Conservation (phyloP, 306 rosid species). For the Prunus kanzakura region DNA sequence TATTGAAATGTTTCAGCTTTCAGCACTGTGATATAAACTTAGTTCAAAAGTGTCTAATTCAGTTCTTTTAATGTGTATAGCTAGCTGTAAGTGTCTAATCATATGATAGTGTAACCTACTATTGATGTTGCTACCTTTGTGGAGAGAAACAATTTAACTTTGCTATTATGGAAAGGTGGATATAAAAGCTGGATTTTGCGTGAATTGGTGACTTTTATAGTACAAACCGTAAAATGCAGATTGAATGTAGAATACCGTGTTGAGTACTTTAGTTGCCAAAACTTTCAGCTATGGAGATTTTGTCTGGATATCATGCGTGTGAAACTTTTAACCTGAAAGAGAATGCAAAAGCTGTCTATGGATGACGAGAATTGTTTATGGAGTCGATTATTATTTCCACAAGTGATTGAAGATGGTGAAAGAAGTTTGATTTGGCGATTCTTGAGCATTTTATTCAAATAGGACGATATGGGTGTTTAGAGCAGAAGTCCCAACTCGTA, state of each 20-base stretch:
- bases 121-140: not conserved
- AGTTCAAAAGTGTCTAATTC: constrained; percentile 12
- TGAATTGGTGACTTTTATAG: not conserved
- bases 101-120: constrained; percentile 11
- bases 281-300: constrained; percentile 10
- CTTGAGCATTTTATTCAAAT: not conserved
- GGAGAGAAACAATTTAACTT: not conserved
- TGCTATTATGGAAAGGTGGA: not conserved
- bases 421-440: not conserved
- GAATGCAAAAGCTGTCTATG: not conserved
- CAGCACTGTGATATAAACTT: not conserved
- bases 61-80: constrained; percentile 20
- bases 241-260: not conserved
- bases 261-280: not conserved
- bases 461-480: constrained; percentile 6
- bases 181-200: not conserved
- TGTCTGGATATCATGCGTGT: constrained; percentile 12
- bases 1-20: not conserved
- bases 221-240: not conserved
- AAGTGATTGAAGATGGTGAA: not conserved
- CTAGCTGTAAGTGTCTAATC: not conserved
- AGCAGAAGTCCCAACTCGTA: constrained; percentile 16
- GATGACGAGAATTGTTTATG: not conserved
- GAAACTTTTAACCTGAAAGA: constrained; percentile 1
- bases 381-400: not conserved